These are phyloP conservation scores for Ceratocystis variospora DNA, from an alignment of 2,329 filamentous ascomycete genomes.

Conservation along the genomic window DNA sequence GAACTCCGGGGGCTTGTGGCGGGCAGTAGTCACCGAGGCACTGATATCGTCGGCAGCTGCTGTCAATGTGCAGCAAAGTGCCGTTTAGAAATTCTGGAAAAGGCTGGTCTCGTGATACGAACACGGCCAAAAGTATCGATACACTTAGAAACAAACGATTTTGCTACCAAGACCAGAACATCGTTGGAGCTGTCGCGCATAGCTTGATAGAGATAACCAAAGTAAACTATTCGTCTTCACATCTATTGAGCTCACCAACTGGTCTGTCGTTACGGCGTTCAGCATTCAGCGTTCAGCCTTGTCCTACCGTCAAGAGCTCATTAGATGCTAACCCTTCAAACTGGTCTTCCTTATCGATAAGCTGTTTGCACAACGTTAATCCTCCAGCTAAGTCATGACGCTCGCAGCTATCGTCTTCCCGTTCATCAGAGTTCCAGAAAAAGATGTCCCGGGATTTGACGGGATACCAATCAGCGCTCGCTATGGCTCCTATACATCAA, in stretches of 20 bases:
- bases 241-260: background rate
- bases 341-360: background rate
- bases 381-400: background rate
- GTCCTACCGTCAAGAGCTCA: background rate
- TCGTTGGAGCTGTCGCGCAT: background rate
- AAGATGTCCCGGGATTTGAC: background rate
- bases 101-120: constrained; percentile 8
- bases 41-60: background rate
- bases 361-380: background rate
- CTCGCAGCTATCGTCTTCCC: background rate
- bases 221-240: background rate
- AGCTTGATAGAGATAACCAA: background rate
- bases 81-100: constrained; percentile 11
- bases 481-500: background rate
- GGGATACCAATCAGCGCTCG: background rate
- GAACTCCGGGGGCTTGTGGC: background rate
- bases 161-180: background rate
- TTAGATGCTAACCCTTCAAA: background rate
- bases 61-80: background rate
- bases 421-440: background rate
- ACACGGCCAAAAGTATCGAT: constrained; percentile 4
- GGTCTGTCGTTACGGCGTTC: background rate
- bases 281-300: background rate
- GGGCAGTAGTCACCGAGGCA: background rate
- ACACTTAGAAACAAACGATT: background rate